Conservation (phyloP, 495 filamentous ascomycete species). For the Podospora didyma region DNA sequence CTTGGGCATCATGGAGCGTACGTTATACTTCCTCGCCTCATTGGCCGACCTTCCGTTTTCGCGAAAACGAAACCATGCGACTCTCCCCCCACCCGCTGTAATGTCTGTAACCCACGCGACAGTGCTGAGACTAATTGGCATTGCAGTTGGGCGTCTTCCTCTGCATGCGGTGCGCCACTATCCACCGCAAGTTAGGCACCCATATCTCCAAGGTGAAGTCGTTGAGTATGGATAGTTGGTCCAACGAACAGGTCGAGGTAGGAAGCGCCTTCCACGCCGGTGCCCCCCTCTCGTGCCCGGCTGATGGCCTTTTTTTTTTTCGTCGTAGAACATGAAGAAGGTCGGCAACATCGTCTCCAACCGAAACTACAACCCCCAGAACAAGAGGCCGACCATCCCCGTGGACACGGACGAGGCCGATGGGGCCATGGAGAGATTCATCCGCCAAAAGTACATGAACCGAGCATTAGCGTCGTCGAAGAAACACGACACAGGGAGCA, state of each 20-base stretch:
- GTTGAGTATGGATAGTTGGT: conserved; percentile 95
- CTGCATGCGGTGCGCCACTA: conserved; percentile 92
- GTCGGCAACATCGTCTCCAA: conserved; percentile 85
- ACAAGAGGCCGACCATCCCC: conserved; percentile 74
- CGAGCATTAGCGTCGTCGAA: conserved; percentile 30
- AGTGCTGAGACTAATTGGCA: conserved; percentile 13
- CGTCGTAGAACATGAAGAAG: conserved; percentile 76
- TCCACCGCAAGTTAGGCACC: conserved; percentile 95
- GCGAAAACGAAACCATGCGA: background rate
- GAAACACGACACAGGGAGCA: conserved; percentile 40
- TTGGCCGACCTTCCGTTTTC: background rate
- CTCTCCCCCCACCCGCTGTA: background rate
- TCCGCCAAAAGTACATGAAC: conserved; percentile 86
- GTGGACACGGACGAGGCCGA: conserved; percentile 89
- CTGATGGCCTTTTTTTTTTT: conserved; percentile 12
- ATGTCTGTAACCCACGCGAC: background rate
- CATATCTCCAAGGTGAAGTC: conserved; percentile 99
- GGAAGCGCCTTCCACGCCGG: conserved; percentile 7
- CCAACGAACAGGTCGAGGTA: conserved; percentile 93
- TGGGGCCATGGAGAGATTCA: conserved; percentile 87
- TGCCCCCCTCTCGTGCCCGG: background rate
- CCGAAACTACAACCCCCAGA: conserved; percentile 79
- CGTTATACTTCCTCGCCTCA: conserved; percentile 32
- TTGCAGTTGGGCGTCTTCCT: conserved; percentile 87
- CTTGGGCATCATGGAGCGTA: conserved; percentile 99